Percentiles rank a stretch among this genome's conserved stretches.
Evolutionary conservation across 2,329 filamentous ascomycete species (phyloP).

Genomic region (Thelonectria blattea): DNA sequence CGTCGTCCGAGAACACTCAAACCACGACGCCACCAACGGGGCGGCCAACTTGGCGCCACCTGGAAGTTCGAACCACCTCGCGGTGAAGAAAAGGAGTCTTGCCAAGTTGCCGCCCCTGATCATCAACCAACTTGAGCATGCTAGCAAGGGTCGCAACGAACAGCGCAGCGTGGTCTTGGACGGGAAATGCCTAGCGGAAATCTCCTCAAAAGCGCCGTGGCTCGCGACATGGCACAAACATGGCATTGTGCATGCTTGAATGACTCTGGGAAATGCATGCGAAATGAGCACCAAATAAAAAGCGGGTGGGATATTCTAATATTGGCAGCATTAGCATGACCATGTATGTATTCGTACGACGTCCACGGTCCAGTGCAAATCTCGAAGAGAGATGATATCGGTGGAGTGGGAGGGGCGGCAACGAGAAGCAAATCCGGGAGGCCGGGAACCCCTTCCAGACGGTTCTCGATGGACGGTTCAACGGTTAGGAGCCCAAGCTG

Average conservation of each 20-base stretch:
- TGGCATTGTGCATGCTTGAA: neutral
- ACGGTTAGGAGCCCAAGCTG: conserved; percentile 8
- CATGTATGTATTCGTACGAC: conserved; percentile 1
- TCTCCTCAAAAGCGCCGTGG: conserved; percentile 8
- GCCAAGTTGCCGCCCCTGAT: conserved; percentile 7
- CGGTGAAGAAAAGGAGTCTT: neutral
- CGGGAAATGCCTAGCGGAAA: conserved; percentile 14
- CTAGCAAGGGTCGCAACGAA: conserved; percentile 2
- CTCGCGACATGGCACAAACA: neutral
- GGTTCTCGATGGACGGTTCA: neutral
- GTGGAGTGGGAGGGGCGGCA: conserved; percentile 8
- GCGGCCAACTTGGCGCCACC: conserved; percentile 4
- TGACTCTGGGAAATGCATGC: conserved; percentile 9
- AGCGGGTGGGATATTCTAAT: conserved; percentile 14
- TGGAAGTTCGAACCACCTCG: neutral
- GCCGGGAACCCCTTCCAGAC: conserved; percentile 6
- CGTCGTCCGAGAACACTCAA: neutral
- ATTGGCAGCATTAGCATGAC: conserved; percentile 13
- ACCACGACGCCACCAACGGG: conserved; percentile 2
- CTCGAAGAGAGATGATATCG: conserved; percentile 11
- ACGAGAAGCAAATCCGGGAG: neutral
- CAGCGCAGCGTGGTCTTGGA: conserved; percentile 2
- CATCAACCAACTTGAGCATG: neutral
- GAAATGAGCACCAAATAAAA: conserved; percentile 19
- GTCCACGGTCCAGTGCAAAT: neutral